These are phyloP conservation scores for Fusarium sp. DNA, from an alignment of 2,329 filamentous ascomycete species.

Conservation along the genomic window DNA sequence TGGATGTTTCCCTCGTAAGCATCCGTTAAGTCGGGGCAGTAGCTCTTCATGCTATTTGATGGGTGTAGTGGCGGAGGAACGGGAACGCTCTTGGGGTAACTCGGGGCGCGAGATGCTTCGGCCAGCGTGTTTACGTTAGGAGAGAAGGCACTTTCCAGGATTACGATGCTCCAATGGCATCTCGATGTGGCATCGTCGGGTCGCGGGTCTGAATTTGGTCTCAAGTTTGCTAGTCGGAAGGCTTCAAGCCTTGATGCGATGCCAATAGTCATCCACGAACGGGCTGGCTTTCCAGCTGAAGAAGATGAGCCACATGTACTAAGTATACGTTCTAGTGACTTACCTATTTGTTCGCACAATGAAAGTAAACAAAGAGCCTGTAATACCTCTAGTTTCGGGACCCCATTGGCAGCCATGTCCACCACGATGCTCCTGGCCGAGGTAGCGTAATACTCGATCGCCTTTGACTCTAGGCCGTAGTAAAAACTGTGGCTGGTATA, in stretches of 20 bases:
- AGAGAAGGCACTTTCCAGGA: slow-evolving; percentile 28
- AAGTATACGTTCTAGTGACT: fast-evolving
- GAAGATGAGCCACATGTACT: fast-evolving
- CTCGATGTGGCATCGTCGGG: slow-evolving; percentile 14
- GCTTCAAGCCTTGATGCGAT: slow-evolving; percentile 35
- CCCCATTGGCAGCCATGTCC: slow-evolving; percentile 31
- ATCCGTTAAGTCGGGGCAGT: slow-evolving; percentile 36
- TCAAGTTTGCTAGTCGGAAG: slow-evolving; percentile 9
- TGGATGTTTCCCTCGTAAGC: slow-evolving; percentile 28
- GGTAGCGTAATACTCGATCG: slow-evolving; percentile 36
- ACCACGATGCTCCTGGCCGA: slow-evolving; percentile 29
- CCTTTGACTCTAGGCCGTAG: slow-evolving; percentile 25
- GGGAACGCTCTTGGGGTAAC: slow-evolving; percentile 28
- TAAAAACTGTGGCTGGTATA: slow-evolving; percentile 29
- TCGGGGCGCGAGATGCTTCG: not conserved
- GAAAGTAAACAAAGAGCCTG: slow-evolving; percentile 36
- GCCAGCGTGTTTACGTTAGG: slow-evolving; percentile 12
- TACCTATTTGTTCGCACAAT: slow-evolving; percentile 37
- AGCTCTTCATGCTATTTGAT: slow-evolving; percentile 24
- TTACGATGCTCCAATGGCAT: slow-evolving; percentile 37
- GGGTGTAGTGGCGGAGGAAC: slow-evolving; percentile 14
- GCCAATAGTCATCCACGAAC: slow-evolving; percentile 42
- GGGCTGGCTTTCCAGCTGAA: slow-evolving; percentile 26
- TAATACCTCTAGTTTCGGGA: slow-evolving; percentile 21
- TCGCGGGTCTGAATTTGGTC: not conserved